phyloP scores from a whole-genome alignment of 1,284 basidiomycete genomes.

The Apiotrichum gamsii region DNA sequence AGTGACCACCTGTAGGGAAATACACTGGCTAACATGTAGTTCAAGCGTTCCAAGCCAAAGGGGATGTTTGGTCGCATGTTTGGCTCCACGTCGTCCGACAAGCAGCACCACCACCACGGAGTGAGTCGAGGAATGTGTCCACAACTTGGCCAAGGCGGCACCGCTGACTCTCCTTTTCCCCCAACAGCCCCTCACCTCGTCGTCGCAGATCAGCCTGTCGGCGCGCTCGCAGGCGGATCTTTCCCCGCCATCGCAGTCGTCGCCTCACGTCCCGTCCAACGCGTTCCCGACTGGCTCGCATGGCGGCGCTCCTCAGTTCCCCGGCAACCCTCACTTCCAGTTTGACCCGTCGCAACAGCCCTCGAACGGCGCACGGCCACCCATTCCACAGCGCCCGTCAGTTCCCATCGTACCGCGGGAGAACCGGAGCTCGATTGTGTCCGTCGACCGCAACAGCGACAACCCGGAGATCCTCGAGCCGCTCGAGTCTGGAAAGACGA shows the following conservation, averaged over 20 bases:
- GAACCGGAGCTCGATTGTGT: slow-evolving; percentile 1
- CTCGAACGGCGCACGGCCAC: slow-evolving; percentile 8
- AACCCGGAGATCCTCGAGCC: slow-evolving; percentile 5
- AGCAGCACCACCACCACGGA: slow-evolving; percentile 9
- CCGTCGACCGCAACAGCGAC: background rate
- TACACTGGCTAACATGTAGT: no score
- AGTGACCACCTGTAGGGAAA: no score
- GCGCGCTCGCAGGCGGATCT: slow-evolving; percentile 12
- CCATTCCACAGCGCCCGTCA: slow-evolving; percentile 10
- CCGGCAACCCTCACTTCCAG: slow-evolving; percentile 6
- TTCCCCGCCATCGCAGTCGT: background rate
- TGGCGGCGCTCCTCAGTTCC: slow-evolving; percentile 11
- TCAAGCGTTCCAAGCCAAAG: slow-evolving; percentile 26
- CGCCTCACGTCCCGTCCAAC: slow-evolving; percentile 4
- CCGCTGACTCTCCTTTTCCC: no score
- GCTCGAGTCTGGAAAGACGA: background rate
- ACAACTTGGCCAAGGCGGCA: no score
- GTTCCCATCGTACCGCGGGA: slow-evolving; percentile 12
- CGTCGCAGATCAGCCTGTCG: slow-evolving; percentile 10
- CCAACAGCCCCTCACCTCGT: slow-evolving; percentile 10
- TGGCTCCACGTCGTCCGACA: slow-evolving; percentile 21
- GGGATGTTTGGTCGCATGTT: slow-evolving; percentile 47
- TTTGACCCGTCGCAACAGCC: slow-evolving; percentile 1
- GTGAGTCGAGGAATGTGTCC: no score
- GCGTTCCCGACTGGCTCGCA: no score